These are phyloP conservation scores for Torulaspora maleeae DNA, from an alignment of 805 yeast genomes.

Conservation along the genomic window DNA sequence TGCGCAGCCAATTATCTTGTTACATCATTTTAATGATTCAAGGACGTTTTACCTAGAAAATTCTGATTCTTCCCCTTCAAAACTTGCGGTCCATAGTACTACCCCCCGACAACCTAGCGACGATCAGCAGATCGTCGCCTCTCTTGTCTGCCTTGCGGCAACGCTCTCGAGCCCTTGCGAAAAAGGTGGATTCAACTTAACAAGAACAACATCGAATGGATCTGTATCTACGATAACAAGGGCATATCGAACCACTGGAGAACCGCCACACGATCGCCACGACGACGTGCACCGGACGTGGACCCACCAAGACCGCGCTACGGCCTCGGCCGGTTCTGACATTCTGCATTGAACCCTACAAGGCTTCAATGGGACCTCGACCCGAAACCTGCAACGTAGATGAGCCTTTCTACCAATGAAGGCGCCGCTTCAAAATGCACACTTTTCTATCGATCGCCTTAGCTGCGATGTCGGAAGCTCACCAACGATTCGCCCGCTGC, in stretches of 20 bases:
- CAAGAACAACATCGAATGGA: constrained; percentile 9
- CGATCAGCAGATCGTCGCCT: not conserved
- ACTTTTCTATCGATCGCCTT: not conserved
- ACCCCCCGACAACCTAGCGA: not conserved
- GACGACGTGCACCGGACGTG: not conserved
- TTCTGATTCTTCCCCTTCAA: constrained; percentile 35
- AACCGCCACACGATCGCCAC: too few species aligned
- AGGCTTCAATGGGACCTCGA: not conserved
- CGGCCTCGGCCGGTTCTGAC: not conserved
- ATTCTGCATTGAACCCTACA: not conserved
- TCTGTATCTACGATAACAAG: constrained; percentile 19
- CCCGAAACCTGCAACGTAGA: too few species aligned
- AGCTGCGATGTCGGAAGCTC: not conserved
- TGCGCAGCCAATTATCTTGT: constrained; percentile 37
- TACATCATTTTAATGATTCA: constrained; percentile 35
- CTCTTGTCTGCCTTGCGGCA: not conserved
- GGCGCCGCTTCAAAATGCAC: not conserved
- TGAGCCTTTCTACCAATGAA: too few species aligned
- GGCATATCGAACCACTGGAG: constrained; percentile 9
- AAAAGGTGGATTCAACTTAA: constrained; percentile 15
- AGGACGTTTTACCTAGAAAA: constrained; percentile 35
- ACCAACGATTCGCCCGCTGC: not conserved
- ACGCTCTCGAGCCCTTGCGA: constrained; percentile 6
- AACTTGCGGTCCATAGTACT: not conserved
- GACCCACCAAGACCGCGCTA: not conserved